Conservation (phyloP, 1,139 yeast genomes). For the Geotrichum australiense region DNA sequence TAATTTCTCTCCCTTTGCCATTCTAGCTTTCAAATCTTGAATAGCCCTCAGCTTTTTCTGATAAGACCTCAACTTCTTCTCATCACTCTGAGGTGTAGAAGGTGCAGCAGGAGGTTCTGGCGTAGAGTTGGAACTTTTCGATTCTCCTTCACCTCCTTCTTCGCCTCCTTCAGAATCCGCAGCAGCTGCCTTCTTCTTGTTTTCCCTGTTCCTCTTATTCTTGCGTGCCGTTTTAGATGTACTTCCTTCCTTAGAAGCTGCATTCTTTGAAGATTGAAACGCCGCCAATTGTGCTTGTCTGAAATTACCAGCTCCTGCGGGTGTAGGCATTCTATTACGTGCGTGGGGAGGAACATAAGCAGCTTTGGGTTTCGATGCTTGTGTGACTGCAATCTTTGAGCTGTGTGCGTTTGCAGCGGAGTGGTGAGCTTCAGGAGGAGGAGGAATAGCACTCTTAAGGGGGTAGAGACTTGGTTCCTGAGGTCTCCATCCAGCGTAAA, state of each 20-base stretch:
- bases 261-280: slow-evolving; percentile 21
- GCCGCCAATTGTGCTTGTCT: slow-evolving; percentile 26
- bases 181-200: slow-evolving; percentile 37
- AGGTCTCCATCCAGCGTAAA: slow-evolving; percentile 84
- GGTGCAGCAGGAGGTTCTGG: slow-evolving; percentile 24
- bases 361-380: slow-evolving; percentile 53
- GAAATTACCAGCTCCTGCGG: slow-evolving; percentile 32
- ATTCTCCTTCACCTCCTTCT: slow-evolving; percentile 25
- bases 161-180: slow-evolving; percentile 29
- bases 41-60: slow-evolving; percentile 92
- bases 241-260: slow-evolving; percentile 34
- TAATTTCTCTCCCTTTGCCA: slow-evolving; percentile 72
- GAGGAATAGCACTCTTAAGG: slow-evolving; percentile 42
- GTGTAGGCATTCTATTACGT: slow-evolving; percentile 37
- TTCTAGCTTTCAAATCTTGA: slow-evolving; percentile 79
- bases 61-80: slow-evolving; percentile 83
- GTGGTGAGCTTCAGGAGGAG: slow-evolving; percentile 61
- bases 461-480: slow-evolving; percentile 55
- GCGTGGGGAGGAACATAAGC: slow-evolving; percentile 98
- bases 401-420: slow-evolving; percentile 42
- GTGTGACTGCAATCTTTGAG: slow-evolving; percentile 10
- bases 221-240: slow-evolving; percentile 58
- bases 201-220: slow-evolving; percentile 75
- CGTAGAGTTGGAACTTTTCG: slow-evolving; percentile 25
- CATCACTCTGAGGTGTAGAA: slow-evolving; percentile 45